A percentile compares a stretch with the other conserved stretches of the same genome.
Evolutionary conservation across 371 early-diverging fungal genomes (phyloP).

Genomic region (Fennellomyces sp.): DNA sequence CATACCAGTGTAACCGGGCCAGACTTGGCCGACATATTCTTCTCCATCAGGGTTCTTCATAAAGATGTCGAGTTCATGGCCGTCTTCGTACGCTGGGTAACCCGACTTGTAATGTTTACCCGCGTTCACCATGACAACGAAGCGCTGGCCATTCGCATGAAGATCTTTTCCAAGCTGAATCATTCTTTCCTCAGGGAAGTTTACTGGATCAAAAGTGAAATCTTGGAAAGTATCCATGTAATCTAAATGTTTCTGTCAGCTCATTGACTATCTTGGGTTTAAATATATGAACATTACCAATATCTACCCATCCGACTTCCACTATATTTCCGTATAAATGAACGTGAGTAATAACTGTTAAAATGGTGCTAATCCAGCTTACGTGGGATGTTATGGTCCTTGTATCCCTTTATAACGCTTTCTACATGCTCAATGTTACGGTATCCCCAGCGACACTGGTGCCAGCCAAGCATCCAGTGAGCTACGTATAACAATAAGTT

Average conservation of each 20-base stretch:
- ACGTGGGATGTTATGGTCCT: slow-evolving; percentile 59
- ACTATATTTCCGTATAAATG: not conserved
- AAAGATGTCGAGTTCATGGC: slow-evolving; percentile 43
- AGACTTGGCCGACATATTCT: slow-evolving; percentile 57
- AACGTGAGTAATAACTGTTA: not conserved
- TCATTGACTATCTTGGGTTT: not conserved
- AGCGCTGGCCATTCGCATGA: slow-evolving; percentile 37
- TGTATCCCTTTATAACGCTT: slow-evolving; percentile 50
- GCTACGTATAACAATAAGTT: slow-evolving; percentile 8
- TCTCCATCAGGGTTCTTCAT: slow-evolving; percentile 52
- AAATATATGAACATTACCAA: slow-evolving; percentile 28
- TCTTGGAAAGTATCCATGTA: slow-evolving; percentile 62
- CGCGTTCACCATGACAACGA: slow-evolving; percentile 56
- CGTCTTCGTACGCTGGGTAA: slow-evolving; percentile 45
- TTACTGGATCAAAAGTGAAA: slow-evolving; percentile 50
- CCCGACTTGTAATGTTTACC: slow-evolving; percentile 37
- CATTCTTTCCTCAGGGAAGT: slow-evolving; percentile 43
- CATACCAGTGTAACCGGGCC: slow-evolving; percentile 60
- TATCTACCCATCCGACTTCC: slow-evolving; percentile 72
- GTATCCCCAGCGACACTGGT: slow-evolving; percentile 79
- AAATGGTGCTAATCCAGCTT: slow-evolving; percentile 24
- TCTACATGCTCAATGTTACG: slow-evolving; percentile 56
- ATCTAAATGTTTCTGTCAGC: slow-evolving; percentile 8
- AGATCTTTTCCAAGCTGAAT: slow-evolving; percentile 27
- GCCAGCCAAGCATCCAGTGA: slow-evolving; percentile 60